Base-by-base conservation (phyloP, 1,284 basidiomycete species). In the Ganoderma leucocontextum region DNA sequence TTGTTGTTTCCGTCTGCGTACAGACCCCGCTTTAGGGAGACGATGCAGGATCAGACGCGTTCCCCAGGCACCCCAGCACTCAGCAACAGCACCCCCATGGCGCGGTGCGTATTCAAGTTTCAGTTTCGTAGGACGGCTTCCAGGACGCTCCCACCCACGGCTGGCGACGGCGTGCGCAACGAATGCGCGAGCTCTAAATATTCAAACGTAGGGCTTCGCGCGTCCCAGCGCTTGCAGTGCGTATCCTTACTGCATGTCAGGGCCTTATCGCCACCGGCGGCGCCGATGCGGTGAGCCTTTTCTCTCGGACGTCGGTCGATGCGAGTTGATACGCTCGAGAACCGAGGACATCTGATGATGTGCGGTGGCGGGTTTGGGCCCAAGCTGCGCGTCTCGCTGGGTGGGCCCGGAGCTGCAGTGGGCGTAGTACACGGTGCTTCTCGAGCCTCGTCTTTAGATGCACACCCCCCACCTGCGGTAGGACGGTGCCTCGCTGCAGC, bases 21-120 rank as follows among this genome's bases (percentile, higher is more conserved):
- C 55, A 38, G 55, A 35, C n/a, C 55, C 55, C 55, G 55, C 55
- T 58, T 35, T 22, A 38, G 55, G 55, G 55, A 58, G 55, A 38
- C 55, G 33, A 33, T 15, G 55, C 55, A 22, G 8, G 55, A 58
- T 58, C 35, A 58, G 33, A 19, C 55, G 33, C 55, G 55, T 58
- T 58, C 55, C 19, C 35, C 55, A 58, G 55, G 55, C 36, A 58
- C 55, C 19, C 44, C n/a, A 0, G n/a, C n/a, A n/a, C 19, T 15
- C 52, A 55, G 52, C 35, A 58, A n/a, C 55, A 12, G 55, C 35
- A 53, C 10, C 33, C n/a, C 47, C 59, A 44, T 60, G n/a, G n/a
- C 22, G 17, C 13, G 15, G 25, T 13, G 47, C 22, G n/a, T 29
- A 29, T 29, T 29, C 29, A 29, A 29, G 29, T 29, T 29, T 29